phyloP scores from a whole-genome alignment of 169 alveolate genomes.

The Cryptosporidium ryanae region DNA sequence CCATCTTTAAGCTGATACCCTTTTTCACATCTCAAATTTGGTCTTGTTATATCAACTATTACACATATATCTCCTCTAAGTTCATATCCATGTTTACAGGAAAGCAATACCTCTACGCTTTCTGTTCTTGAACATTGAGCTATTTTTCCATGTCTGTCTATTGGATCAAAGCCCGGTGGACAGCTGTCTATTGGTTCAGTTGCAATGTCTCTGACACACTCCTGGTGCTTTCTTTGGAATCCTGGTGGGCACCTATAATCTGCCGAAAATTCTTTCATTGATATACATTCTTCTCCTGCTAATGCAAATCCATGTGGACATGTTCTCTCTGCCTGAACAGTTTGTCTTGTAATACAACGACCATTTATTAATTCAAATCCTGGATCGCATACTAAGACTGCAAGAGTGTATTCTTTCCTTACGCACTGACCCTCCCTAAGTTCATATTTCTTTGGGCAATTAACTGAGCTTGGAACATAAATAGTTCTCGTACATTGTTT shows the following conservation, averaged over 20 bases:
- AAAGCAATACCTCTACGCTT: constrained; percentile 35
- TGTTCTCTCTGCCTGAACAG: constrained; percentile 56
- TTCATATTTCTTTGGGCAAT: constrained; percentile 72
- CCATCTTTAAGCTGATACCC: constrained; percentile 74
- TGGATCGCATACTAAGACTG: constrained; percentile 68
- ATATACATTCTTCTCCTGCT: constrained; percentile 70
- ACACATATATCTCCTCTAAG: constrained; percentile 71
- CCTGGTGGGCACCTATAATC: constrained; percentile 75
- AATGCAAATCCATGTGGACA: constrained; percentile 74
- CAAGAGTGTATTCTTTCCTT: constrained; percentile 58
- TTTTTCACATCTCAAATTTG: constrained; percentile 66
- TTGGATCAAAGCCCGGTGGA: constrained; percentile 74
- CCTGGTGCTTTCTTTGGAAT: constrained; percentile 69
- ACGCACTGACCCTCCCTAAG: constrained; percentile 72
- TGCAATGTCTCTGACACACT: constrained; percentile 66
- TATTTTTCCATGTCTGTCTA: constrained; percentile 57
- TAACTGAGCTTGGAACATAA: constrained; percentile 67
- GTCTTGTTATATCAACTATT: constrained; percentile 26
- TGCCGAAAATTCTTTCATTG: constrained; percentile 72
- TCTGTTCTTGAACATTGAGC: constrained; percentile 73
- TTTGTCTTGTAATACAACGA: constrained; percentile 64
- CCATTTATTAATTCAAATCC: constrained; percentile 70
- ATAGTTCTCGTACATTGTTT: constrained; percentile 67
- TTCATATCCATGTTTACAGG: constrained; percentile 69
- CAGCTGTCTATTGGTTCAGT: constrained; percentile 72